Evolutionary conservation across 768 basidiomycete species (phyloP).

Genomic region (Psilocybe azurescens): DNA sequence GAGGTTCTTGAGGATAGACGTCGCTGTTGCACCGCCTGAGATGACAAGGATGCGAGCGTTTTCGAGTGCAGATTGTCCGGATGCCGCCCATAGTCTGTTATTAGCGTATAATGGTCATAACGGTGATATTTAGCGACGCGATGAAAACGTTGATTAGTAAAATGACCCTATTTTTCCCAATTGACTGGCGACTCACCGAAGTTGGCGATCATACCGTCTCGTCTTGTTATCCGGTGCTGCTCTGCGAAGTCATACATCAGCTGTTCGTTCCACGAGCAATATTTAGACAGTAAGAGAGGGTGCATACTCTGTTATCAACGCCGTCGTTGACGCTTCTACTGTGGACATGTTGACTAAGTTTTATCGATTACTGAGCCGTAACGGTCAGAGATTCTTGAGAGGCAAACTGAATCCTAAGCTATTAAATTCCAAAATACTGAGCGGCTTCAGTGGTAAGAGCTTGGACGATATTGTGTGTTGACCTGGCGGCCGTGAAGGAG

Average conservation of each 20-base stretch:
- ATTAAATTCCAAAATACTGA: too few relatives aligned
- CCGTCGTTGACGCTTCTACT: conserved; percentile 34
- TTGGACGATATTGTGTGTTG: too few relatives aligned
- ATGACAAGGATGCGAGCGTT: conserved; percentile 81
- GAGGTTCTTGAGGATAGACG: conserved; percentile 93
- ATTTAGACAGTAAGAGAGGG: neutral
- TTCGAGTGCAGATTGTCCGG: conserved; percentile 91
- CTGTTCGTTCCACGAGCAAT: conserved; percentile 34
- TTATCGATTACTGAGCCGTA: neutral
- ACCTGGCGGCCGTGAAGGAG: too few relatives aligned
- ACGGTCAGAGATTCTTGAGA: neutral
- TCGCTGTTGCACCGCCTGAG: conserved; percentile 81
- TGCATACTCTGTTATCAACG: conserved; percentile 32
- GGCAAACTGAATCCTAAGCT: too few relatives aligned
- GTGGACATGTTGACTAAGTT: conserved; percentile 14
- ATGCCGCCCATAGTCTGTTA: conserved; percentile 87
- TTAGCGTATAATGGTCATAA: too few relatives aligned
- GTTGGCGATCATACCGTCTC: conserved; percentile 92
- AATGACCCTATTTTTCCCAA: neutral
- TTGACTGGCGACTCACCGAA: conserved; percentile 59
- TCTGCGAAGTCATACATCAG: neutral
- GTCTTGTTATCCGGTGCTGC: conserved; percentile 85
- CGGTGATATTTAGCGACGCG: neutral
- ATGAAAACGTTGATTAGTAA: neutral
- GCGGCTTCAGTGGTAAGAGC: too few relatives aligned